Evolutionary conservation across 441 rosid genomes (phyloP), one percentile per base, ranked within the genome.

Genomic region (Gossypium gossypioides): DNA sequence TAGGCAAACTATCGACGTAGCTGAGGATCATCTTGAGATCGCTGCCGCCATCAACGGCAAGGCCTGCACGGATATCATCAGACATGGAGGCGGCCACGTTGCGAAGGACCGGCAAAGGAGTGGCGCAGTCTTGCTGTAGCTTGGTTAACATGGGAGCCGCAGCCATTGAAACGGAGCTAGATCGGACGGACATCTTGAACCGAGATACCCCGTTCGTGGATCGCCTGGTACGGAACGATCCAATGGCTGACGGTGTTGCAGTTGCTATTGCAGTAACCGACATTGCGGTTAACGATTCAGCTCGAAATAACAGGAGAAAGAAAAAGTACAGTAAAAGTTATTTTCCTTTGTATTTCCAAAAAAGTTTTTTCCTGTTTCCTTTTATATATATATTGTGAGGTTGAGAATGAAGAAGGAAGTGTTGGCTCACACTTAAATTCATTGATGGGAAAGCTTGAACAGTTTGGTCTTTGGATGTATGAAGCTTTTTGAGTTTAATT

Each of bases 21-120:
- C 89, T 89, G 34, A 91, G 88, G 56, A 93, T 87, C 98, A 93
- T 93, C 78, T 83, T 83, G 56, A 93, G 91, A 77, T 88, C 91
- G 72, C 91, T 81, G 15, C 86, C 90, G 27, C 92, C 91, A 25
- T 89, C 89, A 15, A 72, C 88, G 8, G 84, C 89, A 25, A 89
- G 85, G 63, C 96, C 98, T 22, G 89, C 88, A 73, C 85, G 82
- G 91, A 91, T 88, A 62, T 88, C 97, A 44, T 82, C 75, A 1
- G 84, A 72, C 88, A 93, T 86, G 82, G 88, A 78, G 57, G 87
- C 83, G 4, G 94, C 89, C 81, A 91, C 90, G 50, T 75, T 80
- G 75, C 96, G 89, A 60, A 93, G 79, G 60, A 82, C 81, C 1
- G 88, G 88, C 56, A 80, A 59, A 66, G 97, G 88, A 72, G 96